Percentiles rank a stretch among this genome's conserved stretches.
phyloP scores from a whole-genome alignment of 768 basidiomycete species.

The Serendipita vermifera region DNA sequence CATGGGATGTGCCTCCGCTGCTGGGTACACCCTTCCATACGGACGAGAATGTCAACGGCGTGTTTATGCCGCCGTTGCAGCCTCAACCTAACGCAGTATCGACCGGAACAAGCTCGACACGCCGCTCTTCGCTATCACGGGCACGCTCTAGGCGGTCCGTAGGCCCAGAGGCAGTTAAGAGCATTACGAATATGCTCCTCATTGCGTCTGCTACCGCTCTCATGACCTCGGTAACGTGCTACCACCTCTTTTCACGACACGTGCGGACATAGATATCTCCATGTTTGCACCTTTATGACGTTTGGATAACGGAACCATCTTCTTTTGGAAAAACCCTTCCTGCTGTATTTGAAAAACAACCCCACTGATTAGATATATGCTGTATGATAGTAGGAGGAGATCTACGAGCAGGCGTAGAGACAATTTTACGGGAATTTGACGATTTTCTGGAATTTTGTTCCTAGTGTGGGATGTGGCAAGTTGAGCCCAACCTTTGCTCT shows the following conservation, averaged over 20 bases:
- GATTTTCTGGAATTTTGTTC: too few relatives aligned
- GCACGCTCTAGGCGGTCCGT: background rate
- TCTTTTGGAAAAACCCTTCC: too few relatives aligned
- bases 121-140: background rate
- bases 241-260: slow-evolving; percentile 6
- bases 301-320: too few relatives aligned
- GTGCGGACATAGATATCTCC: too few relatives aligned
- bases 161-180: background rate
- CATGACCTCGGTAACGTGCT: slow-evolving; percentile 9
- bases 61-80: background rate
- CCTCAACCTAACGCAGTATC: background rate
- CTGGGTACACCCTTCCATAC: background rate
- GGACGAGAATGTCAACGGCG: background rate
- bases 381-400: too few relatives aligned
- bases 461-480: too few relatives aligned
- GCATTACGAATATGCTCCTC: background rate
- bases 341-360: too few relatives aligned
- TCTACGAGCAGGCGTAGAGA: too few relatives aligned
- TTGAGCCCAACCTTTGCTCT: too few relatives aligned
- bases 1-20: slow-evolving; percentile 3
- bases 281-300: too few relatives aligned
- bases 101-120: background rate
- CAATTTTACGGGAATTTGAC: too few relatives aligned
- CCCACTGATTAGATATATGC: too few relatives aligned
- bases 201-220: slow-evolving; percentile 1